Conservation (phyloP, 352 stramenopile species). For the Phytophthora macrochlamydospora region DNA sequence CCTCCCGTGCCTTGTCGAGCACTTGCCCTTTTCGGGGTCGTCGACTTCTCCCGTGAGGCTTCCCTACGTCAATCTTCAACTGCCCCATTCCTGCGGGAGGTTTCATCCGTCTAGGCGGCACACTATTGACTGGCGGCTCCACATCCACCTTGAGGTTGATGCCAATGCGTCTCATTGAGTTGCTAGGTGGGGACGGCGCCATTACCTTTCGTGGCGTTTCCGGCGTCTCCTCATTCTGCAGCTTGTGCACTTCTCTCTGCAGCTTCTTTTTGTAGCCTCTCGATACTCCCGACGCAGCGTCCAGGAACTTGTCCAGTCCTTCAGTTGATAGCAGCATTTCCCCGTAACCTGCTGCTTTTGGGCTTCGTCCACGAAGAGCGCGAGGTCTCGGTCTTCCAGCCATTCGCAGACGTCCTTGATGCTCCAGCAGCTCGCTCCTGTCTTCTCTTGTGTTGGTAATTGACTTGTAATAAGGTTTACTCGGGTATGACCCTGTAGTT, state of each 20-base stretch:
- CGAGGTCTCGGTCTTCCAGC: constrained; percentile 64
- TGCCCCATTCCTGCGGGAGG: constrained; percentile 43
- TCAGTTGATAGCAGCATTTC: constrained; percentile 42
- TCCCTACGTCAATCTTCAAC: constrained; percentile 58
- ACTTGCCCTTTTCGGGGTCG: constrained; percentile 17
- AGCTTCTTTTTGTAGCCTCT: constrained; percentile 83
- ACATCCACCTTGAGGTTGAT: constrained; percentile 69
- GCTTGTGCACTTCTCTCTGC: constrained; percentile 75
- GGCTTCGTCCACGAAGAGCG: constrained; percentile 59
- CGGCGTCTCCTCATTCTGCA: constrained; percentile 31
- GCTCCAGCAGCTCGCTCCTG: constrained; percentile 34
- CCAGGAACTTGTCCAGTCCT: constrained; percentile 61
- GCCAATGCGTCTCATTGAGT: constrained; percentile 44
- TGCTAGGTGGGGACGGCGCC: constrained; percentile 15
- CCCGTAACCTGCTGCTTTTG: constrained; percentile 48
- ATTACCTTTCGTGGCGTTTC: constrained; percentile 7
- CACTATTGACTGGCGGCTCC: constrained; percentile 14
- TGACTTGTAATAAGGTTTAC: constrained; percentile 21
- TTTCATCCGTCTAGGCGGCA: constrained; percentile 4
- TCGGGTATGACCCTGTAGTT: constrained; percentile 73
- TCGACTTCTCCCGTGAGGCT: constrained; percentile 10
- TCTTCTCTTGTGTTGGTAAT: constrained; percentile 6
- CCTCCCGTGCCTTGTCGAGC: constrained; percentile 44
- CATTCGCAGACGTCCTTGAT: constrained; percentile 56
- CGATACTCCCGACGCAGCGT: constrained; percentile 50